Conservation (phyloP, 2,329 filamentous ascomycete species). For the Coniochaeta ligniaria region DNA sequence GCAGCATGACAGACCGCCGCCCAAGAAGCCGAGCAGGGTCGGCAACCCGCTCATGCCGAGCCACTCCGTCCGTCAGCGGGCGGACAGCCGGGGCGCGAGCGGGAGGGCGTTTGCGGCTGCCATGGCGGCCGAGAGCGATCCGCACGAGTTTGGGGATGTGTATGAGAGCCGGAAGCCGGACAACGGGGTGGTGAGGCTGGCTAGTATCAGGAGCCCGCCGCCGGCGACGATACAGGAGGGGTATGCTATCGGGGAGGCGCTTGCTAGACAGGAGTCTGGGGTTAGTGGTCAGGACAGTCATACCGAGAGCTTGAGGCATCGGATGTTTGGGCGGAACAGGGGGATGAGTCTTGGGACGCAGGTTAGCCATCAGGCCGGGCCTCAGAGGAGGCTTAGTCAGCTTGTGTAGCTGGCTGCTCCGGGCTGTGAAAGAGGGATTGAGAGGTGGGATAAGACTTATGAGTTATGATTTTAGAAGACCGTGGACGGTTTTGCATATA, state of each 20-base stretch:
- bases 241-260: neutral
- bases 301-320: neutral
- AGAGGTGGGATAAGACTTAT: neutral
- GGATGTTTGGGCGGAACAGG: neutral
- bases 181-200: neutral
- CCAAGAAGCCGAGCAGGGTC: neutral
- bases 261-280: neutral
- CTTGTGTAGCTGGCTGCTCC: neutral
- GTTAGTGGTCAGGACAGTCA: neutral
- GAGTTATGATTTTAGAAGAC: neutral
- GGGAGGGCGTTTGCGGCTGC: neutral
- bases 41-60: neutral
- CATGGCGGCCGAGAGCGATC: neutral
- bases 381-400: neutral
- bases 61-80: neutral
- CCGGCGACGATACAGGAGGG: neutral
- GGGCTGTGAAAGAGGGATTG: neutral
- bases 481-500: neutral
- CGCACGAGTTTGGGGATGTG: slow-evolving; percentile 1
- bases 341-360: neutral
- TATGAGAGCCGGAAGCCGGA: neutral
- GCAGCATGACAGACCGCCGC: neutral
- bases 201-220: neutral
- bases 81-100: neutral
- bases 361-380: too few relatives aligned